A percentile compares a stretch with the other conserved stretches of the same genome.
Evolutionary conservation across 2,329 filamentous ascomycete genomes (phyloP).

Genomic region (Trichoderma guizhouense): DNA sequence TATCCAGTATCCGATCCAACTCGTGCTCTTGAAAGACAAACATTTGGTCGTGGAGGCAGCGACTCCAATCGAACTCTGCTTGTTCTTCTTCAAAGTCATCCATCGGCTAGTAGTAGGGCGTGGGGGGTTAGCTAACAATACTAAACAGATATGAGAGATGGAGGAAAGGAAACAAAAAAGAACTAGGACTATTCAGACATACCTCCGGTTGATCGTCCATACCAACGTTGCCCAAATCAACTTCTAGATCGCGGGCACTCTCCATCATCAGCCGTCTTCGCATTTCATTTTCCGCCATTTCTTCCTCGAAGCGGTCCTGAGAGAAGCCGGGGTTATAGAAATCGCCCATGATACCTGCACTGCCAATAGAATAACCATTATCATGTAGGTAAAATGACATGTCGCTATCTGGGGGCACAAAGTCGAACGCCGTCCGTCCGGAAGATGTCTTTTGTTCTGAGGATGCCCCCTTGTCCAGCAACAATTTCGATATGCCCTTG

Average conservation of each 20-base stretch:
- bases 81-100: conserved; percentile 85
- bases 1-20: conserved; percentile 85
- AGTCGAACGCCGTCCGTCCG: conserved; percentile 91
- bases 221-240: conserved; percentile 91
- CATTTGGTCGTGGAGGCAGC: conserved; percentile 97
- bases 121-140: not conserved
- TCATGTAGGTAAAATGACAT: conserved; percentile 94
- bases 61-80: conserved; percentile 93
- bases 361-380: conserved; percentile 87
- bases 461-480: conserved; percentile 92
- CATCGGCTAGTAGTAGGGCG: conserved; percentile 44
- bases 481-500: conserved; percentile 88
- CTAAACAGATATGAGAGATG: too few species aligned
- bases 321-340: conserved; percentile 92
- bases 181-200: conserved; percentile 27
- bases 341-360: conserved; percentile 75
- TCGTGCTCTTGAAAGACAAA: conserved; percentile 98
- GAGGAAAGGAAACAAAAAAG: not conserved
- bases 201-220: conserved; percentile 95
- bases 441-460: conserved; percentile 92
- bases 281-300: conserved; percentile 95
- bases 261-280: conserved; percentile 99
- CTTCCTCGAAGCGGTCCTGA: conserved; percentile 92
- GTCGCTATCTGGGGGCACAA: conserved; percentile 91
- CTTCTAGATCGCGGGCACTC: conserved; percentile 92